These are phyloP conservation scores for Houttuynia cordata DNA, from an alignment of 164 flowering plant species.

Conservation along the genomic window DNA sequence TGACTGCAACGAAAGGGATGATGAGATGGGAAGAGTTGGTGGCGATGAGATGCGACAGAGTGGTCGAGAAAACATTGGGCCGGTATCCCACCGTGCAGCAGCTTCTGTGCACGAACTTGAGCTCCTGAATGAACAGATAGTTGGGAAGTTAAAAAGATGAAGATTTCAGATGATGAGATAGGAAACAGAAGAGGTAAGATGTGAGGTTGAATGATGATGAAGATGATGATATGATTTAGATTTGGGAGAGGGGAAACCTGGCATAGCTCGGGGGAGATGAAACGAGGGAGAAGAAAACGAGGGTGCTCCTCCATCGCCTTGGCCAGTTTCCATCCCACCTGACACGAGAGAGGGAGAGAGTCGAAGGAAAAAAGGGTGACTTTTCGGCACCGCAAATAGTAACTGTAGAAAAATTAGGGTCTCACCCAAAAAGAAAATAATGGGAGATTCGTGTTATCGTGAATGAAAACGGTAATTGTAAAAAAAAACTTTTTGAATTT, in stretches of 20 bases:
- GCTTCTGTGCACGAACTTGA: constrained; percentile 90
- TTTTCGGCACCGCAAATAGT: no score
- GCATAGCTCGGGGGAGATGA: constrained; percentile 50
- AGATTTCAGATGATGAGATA: not conserved
- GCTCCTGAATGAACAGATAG: constrained; percentile 29
- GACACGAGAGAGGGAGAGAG: no score
- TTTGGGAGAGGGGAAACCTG: constrained; percentile 24
- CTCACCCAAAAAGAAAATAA: no score
- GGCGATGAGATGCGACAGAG: constrained; percentile 90
- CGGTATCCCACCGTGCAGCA: constrained; percentile 80
- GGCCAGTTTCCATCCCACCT: no score
- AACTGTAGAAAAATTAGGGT: no score
- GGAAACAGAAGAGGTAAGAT: not conserved
- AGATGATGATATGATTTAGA: not conserved
- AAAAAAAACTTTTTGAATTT: no score
- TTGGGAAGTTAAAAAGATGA: not conserved
- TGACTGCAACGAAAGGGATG: constrained; percentile 62
- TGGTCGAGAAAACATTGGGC: constrained; percentile 79
- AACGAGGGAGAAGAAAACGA: constrained; percentile 53
- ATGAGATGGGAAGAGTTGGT: constrained; percentile 67
- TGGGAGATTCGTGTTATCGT: no score
- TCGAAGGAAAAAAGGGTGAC: no score
- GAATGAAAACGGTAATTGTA: no score
- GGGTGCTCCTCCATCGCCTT: no score
- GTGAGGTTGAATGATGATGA: not conserved